Percentiles rank a stretch among this genome's conserved stretches.
phyloP scores from a whole-genome alignment of 2,329 filamentous ascomycete genomes.

The Neopestalotiopsis sp. region DNA sequence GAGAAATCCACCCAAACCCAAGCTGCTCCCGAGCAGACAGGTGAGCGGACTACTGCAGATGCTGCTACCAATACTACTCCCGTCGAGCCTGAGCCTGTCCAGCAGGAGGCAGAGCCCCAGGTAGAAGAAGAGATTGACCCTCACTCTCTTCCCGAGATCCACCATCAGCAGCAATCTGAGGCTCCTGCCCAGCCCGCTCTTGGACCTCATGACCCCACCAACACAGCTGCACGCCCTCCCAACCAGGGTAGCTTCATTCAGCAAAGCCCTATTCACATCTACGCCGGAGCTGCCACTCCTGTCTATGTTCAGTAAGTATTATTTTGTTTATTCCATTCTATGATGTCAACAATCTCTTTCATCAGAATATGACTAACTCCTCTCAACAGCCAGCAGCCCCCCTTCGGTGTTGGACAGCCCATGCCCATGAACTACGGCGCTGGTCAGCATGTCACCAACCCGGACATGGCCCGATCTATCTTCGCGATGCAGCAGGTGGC shows the following conservation, averaged over 20 bases:
- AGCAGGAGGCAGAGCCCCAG: not conserved
- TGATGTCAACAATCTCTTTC: not conserved
- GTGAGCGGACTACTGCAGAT: not conserved
- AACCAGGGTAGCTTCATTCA: not conserved
- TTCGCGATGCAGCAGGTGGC: not conserved
- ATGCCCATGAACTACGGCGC: not conserved
- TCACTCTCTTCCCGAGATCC: conserved; percentile 5
- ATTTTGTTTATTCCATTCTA: not conserved
- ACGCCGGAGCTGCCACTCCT: not conserved
- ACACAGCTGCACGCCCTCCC: not conserved
- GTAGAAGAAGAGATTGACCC: not conserved
- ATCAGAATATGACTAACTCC: not conserved
- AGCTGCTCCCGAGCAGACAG: not conserved
- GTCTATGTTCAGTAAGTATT: not conserved
- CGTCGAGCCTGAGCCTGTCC: not conserved
- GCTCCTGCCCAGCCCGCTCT: not conserved
- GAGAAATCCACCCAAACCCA: too few relatives aligned
- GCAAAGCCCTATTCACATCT: too few relatives aligned
- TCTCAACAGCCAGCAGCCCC: not conserved
- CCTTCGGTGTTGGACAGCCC: not conserved
- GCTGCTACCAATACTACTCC: not conserved
- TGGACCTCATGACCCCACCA: not conserved
- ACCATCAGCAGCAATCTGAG: not conserved
- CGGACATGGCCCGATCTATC: not conserved
- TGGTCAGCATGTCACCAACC: not conserved